Base-by-base conservation (phyloP, 768 basidiomycete genomes). In the Pleurotus pulmonarius region DNA sequence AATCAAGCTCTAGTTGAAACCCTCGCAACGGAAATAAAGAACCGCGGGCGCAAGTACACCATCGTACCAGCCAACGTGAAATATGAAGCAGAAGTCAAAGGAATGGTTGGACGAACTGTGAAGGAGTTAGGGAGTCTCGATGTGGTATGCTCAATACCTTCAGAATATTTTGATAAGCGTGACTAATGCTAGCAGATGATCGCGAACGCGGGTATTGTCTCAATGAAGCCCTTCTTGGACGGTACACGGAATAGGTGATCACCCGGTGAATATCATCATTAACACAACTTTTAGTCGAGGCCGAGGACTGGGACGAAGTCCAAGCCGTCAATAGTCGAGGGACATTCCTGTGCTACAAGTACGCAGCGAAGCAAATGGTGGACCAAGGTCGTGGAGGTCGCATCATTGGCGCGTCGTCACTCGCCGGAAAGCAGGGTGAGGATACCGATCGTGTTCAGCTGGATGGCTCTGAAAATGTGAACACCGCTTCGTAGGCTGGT, bases 91-190 rank as follows among this genome's bases (percentile, higher is more conserved):
- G 70, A 79, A 6, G 80, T 83, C 1, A 65, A 73, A 55, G 55
- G 24, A 5, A 70, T 82, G 66, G 64, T 84, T 2, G 66, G 65
- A 5, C 59, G 61, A 8, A 63, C 68, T 2, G 65, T 63, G 4
- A 49, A 64, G 15, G 44, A 46, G 74, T 65, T 81, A 7, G 81
- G 80, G 2, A 63, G 74, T 3, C 58, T 84, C 16, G 77, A 82
- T 58, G 78, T 80, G 15, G 81, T 80, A 47, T 57, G 80, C 13
- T 11, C 26, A 24, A 26, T 4, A 41, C 13, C 18, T 53, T 12
- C 15, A 24, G 18, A 6, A n/a, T 11, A 41, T 46, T 13, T 7
- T 12, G 41, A 20, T 16, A 3, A 3, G 26, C 3, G 2, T 12
- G 24, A 16, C 18, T 24, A 22, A 24, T 6, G 15, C 18, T 18